phyloP scores from a whole-genome alignment of 2,329 filamentous ascomycete species.

The Aspergillus flavus region DNA sequence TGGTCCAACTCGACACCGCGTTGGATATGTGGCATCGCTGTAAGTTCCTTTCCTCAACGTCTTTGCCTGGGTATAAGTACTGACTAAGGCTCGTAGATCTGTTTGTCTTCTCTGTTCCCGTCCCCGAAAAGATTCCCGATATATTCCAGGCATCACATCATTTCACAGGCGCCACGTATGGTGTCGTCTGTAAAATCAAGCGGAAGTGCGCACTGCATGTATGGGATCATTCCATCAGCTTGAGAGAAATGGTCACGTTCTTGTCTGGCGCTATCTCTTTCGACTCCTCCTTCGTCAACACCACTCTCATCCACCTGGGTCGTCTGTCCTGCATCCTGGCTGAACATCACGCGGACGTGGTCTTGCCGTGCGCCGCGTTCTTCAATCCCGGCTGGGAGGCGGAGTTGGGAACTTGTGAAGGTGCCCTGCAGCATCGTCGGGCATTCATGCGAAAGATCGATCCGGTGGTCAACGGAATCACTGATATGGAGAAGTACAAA shows the following conservation, averaged over 20 bases:
- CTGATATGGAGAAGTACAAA: slow-evolving; percentile 64
- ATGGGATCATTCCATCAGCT: slow-evolving; percentile 67
- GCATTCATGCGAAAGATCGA: slow-evolving; percentile 63
- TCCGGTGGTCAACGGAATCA: slow-evolving; percentile 67
- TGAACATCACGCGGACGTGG: slow-evolving; percentile 61
- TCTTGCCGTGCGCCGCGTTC: slow-evolving; percentile 61
- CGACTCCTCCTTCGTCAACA: slow-evolving; percentile 53
- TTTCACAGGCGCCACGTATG: slow-evolving; percentile 62
- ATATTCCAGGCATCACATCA: slow-evolving; percentile 67
- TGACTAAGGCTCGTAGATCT: slow-evolving; percentile 26
- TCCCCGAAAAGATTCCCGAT: slow-evolving; percentile 58
- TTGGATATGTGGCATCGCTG: slow-evolving; percentile 44
- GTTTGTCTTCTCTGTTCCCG: slow-evolving; percentile 61
- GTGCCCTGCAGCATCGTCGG: slow-evolving; percentile 59
- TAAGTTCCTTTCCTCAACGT: neutral
- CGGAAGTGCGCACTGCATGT: slow-evolving; percentile 62
- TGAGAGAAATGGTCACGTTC: slow-evolving; percentile 58
- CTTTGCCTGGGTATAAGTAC: too few species aligned
- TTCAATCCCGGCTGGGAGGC: slow-evolving; percentile 68
- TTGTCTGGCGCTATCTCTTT: slow-evolving; percentile 54
- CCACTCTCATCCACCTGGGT: slow-evolving; percentile 51
- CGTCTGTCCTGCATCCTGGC: slow-evolving; percentile 50
- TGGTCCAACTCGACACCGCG: slow-evolving; percentile 40
- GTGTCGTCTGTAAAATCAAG: slow-evolving; percentile 64
- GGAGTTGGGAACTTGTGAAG: slow-evolving; percentile 62